Evolutionary conservation across 306 rosid species (phyloP).

Genomic region (Pyrus pyrifolia): DNA sequence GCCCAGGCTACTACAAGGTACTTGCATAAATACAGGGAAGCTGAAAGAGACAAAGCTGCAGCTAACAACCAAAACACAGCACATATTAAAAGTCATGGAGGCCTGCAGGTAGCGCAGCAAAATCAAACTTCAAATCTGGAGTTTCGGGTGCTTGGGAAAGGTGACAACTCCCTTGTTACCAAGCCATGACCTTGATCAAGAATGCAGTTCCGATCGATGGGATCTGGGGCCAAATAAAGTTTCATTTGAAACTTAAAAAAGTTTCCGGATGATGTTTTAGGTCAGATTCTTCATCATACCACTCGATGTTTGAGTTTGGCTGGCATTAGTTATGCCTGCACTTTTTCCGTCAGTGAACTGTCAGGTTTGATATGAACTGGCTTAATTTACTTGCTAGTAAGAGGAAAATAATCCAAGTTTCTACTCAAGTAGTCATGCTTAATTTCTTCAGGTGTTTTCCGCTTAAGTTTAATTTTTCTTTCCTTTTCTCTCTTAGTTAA

Average conservation of each 20-base stretch:
- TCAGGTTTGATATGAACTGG: not conserved
- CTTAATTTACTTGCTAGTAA: not conserved
- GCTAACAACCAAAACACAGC: not conserved
- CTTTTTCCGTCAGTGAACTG: not conserved
- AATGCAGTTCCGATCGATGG: too few species aligned
- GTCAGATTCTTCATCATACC: not conserved
- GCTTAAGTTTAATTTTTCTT: not conserved
- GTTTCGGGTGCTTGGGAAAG: slow-evolving; percentile 26
- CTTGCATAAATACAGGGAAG: slow-evolving; percentile 46
- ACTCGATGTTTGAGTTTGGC: not conserved
- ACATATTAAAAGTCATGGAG: not conserved
- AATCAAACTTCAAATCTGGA: slow-evolving; percentile 18
- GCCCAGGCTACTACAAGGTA: slow-evolving; percentile 50
- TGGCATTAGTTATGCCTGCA: not conserved
- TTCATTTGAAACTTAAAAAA: not conserved
- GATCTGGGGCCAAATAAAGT: not conserved
- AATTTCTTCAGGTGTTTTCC: not conserved
- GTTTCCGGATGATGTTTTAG: not conserved
- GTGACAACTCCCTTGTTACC: slow-evolving; percentile 10
- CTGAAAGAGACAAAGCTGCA: slow-evolving; percentile 33
- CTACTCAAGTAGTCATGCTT: not conserved
- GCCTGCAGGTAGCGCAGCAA: not conserved
- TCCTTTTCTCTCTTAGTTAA: not conserved
- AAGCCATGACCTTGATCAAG: not conserved
- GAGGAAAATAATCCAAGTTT: not conserved